Conservation (phyloP, 345 rosid genomes). For the Triadica sebifera region DNA sequence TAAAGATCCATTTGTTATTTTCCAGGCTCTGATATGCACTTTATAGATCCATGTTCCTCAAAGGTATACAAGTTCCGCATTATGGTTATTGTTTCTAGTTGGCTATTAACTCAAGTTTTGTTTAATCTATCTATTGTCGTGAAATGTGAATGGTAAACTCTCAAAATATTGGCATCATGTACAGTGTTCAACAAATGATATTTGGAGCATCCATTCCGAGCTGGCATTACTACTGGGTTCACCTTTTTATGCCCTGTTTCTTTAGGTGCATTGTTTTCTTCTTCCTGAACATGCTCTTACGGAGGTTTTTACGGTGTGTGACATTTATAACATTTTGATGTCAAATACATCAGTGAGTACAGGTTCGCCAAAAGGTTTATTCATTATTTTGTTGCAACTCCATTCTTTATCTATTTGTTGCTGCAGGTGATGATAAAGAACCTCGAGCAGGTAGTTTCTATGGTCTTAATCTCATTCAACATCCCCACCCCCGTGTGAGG, state of each 20-base stretch:
- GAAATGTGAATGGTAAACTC: background rate
- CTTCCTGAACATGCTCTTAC: background rate
- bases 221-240: background rate
- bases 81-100: conserved; percentile 30
- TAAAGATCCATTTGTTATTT: too few species aligned
- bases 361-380: background rate
- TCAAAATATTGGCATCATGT: background rate
- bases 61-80: conserved; percentile 50
- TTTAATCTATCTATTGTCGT: background rate
- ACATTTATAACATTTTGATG: background rate
- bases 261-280: background rate
- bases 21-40: too few species aligned
- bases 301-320: background rate
- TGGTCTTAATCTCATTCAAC: too few species aligned
- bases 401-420: conserved; percentile 36
- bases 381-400: conserved; percentile 51
- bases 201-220: too few species aligned
- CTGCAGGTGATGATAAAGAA: conserved; percentile 15
- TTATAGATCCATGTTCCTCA: too few species aligned
- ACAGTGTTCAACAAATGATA: background rate
- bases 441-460: too few species aligned
- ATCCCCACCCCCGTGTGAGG: too few species aligned
- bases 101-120: conserved; percentile 49
- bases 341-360: background rate
- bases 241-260: background rate